Evolutionary conservation across 2,329 filamentous ascomycete genomes (phyloP), one percentile per base, ranked within the genome.

Genomic region (Fusarium brachygibbosum): DNA sequence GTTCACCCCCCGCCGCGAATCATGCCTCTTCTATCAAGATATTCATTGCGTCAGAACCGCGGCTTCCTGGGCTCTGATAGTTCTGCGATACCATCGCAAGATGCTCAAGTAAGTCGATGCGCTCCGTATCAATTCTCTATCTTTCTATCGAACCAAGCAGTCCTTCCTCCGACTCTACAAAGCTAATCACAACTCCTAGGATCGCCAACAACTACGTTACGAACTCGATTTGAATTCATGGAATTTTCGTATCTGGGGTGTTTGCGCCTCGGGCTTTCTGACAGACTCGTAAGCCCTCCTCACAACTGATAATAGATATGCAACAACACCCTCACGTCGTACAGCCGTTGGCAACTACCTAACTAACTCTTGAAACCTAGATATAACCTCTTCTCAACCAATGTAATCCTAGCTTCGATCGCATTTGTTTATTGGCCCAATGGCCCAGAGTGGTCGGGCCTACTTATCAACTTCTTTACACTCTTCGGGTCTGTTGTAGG

Each of bases 361-460:
- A 31, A 52, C 57, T 29, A 29, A 25, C 23, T 25, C 23, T 41
- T 16, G 41, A 10, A 17, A 25, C 9, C 21, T 60, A 86, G 84
- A 63, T 86, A 86, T 60, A 86, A 86, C 58, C 80, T 86, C 23
- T 86, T 86, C 66, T 84, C 84, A 14, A 86, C 82, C 63, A 86
- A 86, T 63, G 84, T 86, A 54, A 86, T 86, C 51, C 78, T 84
- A n/a, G 81, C 84, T 9, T 85, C 84, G 14, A 79, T 86, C 51
- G 82, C 82, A 9, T 86, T 84, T 69, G 84, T 86, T 11, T 86
- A 86, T 70, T 86, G 84, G 70, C 84, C 84, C 5, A 73, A 83
- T 55, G 79, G 81, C 41, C 75, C 77, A 16, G 77, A 77, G 66
- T 85, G 81, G 79, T 80, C 80, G 3, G 80, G 83, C 16, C 76